Percentiles rank a stretch among this genome's conserved stretches.
Evolutionary conservation across 2,329 filamentous ascomycete species (phyloP).

Genomic region (Ceratocystis ficicola): DNA sequence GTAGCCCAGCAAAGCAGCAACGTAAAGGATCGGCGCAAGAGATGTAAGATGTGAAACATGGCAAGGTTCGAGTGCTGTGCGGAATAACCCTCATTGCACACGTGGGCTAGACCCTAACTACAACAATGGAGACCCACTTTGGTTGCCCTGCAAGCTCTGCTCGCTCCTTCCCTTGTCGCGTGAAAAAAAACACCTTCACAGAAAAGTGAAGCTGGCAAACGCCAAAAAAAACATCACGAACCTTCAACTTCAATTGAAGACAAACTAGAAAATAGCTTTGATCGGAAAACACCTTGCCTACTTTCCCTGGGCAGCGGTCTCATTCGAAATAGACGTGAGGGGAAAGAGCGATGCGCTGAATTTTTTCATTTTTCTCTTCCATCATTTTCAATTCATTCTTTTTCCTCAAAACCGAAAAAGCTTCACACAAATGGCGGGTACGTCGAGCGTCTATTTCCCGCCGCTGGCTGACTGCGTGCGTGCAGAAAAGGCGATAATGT

Average conservation of each 20-base stretch:
- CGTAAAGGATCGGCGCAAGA: no score
- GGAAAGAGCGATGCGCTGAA: constrained; percentile 15
- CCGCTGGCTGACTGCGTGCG: constrained; percentile 74
- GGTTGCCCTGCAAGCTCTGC: constrained; percentile 7
- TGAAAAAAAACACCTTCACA: constrained; percentile 12
- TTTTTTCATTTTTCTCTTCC: background rate
- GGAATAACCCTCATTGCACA: background rate
- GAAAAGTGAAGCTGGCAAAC: constrained; percentile 4
- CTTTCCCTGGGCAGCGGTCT: background rate
- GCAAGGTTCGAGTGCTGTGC: background rate
- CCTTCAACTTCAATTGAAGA: background rate
- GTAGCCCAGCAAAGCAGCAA: no score
- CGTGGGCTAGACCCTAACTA: background rate
- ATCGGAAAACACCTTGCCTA: background rate
- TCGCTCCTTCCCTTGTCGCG: background rate
- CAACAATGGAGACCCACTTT: background rate
- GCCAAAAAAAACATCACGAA: constrained; percentile 15
- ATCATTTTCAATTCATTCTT: background rate
- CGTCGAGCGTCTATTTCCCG: constrained; percentile 66
- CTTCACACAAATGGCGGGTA: constrained; percentile 50
- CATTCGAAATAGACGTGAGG: no score
- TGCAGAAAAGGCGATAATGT: constrained; percentile 71
- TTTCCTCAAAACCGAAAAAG: background rate
- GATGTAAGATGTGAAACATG: background rate
- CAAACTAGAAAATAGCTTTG: background rate